Conservation (phyloP, 345 rosid genomes). For the Brassica carinata region DNA sequence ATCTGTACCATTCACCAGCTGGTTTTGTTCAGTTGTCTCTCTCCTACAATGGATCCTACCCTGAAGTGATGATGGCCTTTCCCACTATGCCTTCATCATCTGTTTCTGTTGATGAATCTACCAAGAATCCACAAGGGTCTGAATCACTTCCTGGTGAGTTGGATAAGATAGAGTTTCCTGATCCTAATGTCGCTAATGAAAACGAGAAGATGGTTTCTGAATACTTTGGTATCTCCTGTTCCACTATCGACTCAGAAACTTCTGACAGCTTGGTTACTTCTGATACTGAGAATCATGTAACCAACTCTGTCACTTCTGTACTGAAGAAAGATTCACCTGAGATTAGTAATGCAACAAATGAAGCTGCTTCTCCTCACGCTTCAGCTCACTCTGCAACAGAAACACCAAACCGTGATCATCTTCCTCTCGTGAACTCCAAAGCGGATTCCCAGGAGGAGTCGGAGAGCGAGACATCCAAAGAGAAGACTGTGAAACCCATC, state of each 20-base stretch:
- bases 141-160: constrained; percentile 59
- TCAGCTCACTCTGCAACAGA: constrained; percentile 64
- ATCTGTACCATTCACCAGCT: constrained; percentile 92
- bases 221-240: constrained; percentile 70
- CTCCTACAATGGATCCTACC: constrained; percentile 73
- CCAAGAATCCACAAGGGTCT: constrained; percentile 48
- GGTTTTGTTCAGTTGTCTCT: constrained; percentile 92
- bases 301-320: constrained; percentile 50
- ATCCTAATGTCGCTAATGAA: constrained; percentile 87
- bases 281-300: constrained; percentile 59
- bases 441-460: constrained; percentile 47
- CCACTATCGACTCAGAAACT: constrained; percentile 60
- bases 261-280: constrained; percentile 65
- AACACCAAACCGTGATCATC: constrained; percentile 50
- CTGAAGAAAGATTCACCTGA: constrained; percentile 75
- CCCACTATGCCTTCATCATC: constrained; percentile 52
- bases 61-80: constrained; percentile 77
- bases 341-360: constrained; percentile 78
- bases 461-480: constrained; percentile 49
- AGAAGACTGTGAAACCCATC: constrained; percentile 50
- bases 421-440: constrained; percentile 43
- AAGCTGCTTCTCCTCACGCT: constrained; percentile 67
- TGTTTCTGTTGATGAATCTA: constrained; percentile 45
- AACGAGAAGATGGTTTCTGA: constrained; percentile 96
- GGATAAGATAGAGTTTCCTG: constrained; percentile 94